phyloP scores from a whole-genome alignment of 1,284 basidiomycete species.

The Mycosarcoma mackinlayi region DNA sequence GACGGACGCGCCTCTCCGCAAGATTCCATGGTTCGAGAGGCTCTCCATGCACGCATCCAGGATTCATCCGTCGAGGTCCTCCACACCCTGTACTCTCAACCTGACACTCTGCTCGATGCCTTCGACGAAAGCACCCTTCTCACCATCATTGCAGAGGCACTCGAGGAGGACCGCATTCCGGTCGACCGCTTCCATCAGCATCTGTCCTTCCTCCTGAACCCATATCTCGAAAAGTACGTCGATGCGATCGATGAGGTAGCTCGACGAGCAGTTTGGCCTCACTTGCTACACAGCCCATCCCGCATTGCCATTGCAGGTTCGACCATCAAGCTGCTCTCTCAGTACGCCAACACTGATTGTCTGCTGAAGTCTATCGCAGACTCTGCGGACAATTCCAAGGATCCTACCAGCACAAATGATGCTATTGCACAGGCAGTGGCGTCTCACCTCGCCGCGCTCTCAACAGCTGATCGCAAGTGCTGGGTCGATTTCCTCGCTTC shows the following conservation, averaged over 20 bases:
- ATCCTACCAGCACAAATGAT: conserved; percentile 22
- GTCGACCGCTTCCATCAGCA: conserved; percentile 39
- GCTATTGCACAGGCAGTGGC: conserved; percentile 19
- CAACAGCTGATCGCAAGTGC: conserved; percentile 4
- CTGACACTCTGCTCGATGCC: conserved; percentile 32
- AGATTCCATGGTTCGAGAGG: conserved; percentile 56
- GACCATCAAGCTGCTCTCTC: conserved; percentile 9
- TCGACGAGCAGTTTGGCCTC: conserved; percentile 37
- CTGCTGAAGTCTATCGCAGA: conserved; percentile 13
- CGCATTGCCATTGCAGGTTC: conserved; percentile 10
- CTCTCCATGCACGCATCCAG: conserved; percentile 50
- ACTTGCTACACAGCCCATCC: conserved; percentile 24
- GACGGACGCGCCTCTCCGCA: conserved; percentile 25
- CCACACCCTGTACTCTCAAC: conserved; percentile 45
- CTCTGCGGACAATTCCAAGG: conserved; percentile 6
- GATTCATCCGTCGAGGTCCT: conserved; percentile 51
- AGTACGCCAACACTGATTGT: conserved; percentile 10
- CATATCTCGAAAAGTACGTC: conserved; percentile 19
- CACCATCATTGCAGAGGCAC: conserved; percentile 32
- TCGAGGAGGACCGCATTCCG: conserved; percentile 19
- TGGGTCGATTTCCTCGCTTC: conserved; percentile 31
- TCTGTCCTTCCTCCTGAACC: conserved; percentile 29
- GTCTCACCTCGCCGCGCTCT: conserved; percentile 5
- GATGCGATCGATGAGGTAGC: conserved; percentile 19
- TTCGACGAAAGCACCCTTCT: conserved; percentile 34